These are phyloP conservation scores for Pharus latifolius DNA, from an alignment of 176 grass and related monocot genomes.

Conservation along the genomic window DNA sequence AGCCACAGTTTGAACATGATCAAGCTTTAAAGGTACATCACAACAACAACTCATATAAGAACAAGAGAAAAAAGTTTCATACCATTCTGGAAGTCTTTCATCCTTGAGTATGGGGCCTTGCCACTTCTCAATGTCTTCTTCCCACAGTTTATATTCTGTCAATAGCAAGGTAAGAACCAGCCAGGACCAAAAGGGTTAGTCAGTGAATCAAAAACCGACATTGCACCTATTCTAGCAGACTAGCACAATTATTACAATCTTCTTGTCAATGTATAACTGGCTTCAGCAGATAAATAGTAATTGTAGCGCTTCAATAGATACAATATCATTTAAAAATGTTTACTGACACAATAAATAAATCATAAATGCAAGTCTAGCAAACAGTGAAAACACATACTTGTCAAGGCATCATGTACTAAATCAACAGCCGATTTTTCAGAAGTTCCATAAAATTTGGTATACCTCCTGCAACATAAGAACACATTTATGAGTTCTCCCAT, in stretches of 20 bases:
- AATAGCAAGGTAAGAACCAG: conserved; percentile 1
- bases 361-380: conserved; percentile 5
- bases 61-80: background rate
- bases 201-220: background rate
- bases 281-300: background rate
- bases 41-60: background rate
- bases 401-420: conserved; percentile 96
- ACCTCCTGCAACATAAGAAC: conserved; percentile 64
- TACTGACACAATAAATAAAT: no score
- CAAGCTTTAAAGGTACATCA: background rate
- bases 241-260: background rate
- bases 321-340: no score
- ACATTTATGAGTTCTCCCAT: conserved; percentile 1
- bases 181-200: background rate
- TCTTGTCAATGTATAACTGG: background rate
- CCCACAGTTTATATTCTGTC: conserved; percentile 88
- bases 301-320: no score
- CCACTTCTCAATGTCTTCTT: conserved; percentile 99
- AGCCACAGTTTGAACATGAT: background rate
- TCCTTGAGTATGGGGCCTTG: conserved; percentile 79
- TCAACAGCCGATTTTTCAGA: conserved; percentile 74
- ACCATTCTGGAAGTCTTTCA: conserved; percentile 93
- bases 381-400: conserved; percentile 50
- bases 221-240: background rate
- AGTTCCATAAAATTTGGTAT: conserved; percentile 93